A percentile compares a stretch with the other conserved stretches of the same genome.
Evolutionary conservation across 2,329 filamentous ascomycete genomes (phyloP).

Genomic region (Microdochium bolleyi): DNA sequence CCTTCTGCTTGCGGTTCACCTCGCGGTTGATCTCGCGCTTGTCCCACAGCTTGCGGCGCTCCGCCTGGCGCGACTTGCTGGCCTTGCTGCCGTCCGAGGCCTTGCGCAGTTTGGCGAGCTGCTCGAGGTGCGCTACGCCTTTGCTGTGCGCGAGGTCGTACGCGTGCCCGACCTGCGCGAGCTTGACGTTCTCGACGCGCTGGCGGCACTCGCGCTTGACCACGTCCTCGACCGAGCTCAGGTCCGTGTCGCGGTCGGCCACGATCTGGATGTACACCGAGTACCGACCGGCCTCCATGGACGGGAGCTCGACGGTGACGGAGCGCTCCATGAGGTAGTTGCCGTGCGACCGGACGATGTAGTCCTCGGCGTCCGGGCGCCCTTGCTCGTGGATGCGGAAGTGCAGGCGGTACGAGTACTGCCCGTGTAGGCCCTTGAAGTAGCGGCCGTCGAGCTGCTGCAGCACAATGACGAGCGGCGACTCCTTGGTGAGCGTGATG

Average conservation of each 20-base stretch:
- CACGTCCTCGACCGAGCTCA: slow-evolving; percentile 45
- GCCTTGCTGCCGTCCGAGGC: slow-evolving; percentile 41
- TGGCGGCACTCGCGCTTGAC: slow-evolving; percentile 40
- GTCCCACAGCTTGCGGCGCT: slow-evolving; percentile 41
- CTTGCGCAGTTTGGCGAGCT: slow-evolving; percentile 39
- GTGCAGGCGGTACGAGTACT: slow-evolving; percentile 43
- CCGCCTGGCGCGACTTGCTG: slow-evolving; percentile 32
- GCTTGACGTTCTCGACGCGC: slow-evolving; percentile 47
- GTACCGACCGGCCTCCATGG: slow-evolving; percentile 48
- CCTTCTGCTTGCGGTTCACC: slow-evolving; percentile 27
- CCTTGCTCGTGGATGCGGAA: slow-evolving; percentile 43
- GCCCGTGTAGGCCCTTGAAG: slow-evolving; percentile 52
- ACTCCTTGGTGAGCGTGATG: slow-evolving; percentile 45
- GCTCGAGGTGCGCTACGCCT: slow-evolving; percentile 41
- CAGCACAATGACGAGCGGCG: slow-evolving; percentile 50
- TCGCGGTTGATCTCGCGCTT: slow-evolving; percentile 30
- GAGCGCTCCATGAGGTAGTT: slow-evolving; percentile 52
- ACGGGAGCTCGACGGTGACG: slow-evolving; percentile 48
- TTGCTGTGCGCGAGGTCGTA: slow-evolving; percentile 56
- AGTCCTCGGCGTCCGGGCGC: slow-evolving; percentile 45
- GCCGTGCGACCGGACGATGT: slow-evolving; percentile 50
- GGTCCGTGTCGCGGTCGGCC: slow-evolving; percentile 34
- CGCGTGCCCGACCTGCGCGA: slow-evolving; percentile 47
- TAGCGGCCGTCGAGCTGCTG: slow-evolving; percentile 56
- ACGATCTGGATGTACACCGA: slow-evolving; percentile 48